Percentiles rank a stretch among this genome's conserved stretches.
Evolutionary conservation across 208 protist species (phyloP).

Genomic region (Blechomonas ayalai): DNA sequence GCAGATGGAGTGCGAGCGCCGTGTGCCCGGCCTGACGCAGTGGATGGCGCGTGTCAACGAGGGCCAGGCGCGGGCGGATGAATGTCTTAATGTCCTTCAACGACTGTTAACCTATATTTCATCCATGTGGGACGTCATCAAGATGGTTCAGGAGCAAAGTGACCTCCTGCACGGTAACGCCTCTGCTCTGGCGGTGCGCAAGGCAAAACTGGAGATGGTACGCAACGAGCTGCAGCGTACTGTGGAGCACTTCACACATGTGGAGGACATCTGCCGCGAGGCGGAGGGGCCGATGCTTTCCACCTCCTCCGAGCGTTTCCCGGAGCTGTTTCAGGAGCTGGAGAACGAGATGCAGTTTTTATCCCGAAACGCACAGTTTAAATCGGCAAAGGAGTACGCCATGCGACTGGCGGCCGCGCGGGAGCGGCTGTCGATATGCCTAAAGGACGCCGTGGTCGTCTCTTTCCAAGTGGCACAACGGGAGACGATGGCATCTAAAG

Average conservation of each 20-base stretch:
- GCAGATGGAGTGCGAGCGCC: slow-evolving; percentile 20
- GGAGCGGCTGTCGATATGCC: slow-evolving; percentile 29
- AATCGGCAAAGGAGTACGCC: slow-evolving; percentile 73
- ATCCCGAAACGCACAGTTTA: slow-evolving; percentile 45
- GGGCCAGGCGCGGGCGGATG: slow-evolving; percentile 26
- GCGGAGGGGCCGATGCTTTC: slow-evolving; percentile 50
- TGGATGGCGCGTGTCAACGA: slow-evolving; percentile 39
- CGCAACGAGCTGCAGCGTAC: slow-evolving; percentile 61
- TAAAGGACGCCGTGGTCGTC: slow-evolving; percentile 40
- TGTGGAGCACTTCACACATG: slow-evolving; percentile 68
- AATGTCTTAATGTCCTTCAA: slow-evolving; percentile 38
- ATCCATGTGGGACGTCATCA: slow-evolving; percentile 61
- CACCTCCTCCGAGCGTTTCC: slow-evolving; percentile 51
- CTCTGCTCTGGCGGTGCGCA: slow-evolving; percentile 63
- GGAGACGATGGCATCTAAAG: slow-evolving; percentile 4
- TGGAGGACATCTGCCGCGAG: slow-evolving; percentile 67
- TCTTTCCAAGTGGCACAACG: slow-evolving; percentile 29
- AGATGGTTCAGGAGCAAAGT: slow-evolving; percentile 67
- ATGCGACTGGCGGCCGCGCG: slow-evolving; percentile 49
- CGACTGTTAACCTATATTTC: slow-evolving; percentile 29
- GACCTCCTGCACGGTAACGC: slow-evolving; percentile 66
- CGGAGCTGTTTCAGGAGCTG: slow-evolving; percentile 67
- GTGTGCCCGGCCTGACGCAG: slow-evolving; percentile 29
- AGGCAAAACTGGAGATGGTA: slow-evolving; percentile 67
- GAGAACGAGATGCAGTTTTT: slow-evolving; percentile 75